phyloP scores from a whole-genome alignment of 495 filamentous ascomycete genomes.

The Physcia stellaris region DNA sequence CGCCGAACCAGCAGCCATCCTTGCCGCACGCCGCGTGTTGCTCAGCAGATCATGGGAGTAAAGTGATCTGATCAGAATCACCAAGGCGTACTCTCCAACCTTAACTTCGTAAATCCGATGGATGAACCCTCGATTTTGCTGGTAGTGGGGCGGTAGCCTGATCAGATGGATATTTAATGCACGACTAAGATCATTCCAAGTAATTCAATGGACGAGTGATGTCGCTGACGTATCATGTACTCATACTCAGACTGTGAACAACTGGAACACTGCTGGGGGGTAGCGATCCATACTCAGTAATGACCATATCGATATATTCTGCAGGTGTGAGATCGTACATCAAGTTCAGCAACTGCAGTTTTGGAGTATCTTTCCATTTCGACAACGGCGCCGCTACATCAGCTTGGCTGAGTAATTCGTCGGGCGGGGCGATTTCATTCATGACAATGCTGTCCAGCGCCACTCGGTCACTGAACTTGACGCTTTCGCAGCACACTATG shows the following conservation, averaged over 20 bases:
- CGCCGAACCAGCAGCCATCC: too few relatives aligned
- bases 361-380: slow-evolving; percentile 47
- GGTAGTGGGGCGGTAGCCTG: too few relatives aligned
- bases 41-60: too few relatives aligned
- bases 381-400: slow-evolving; percentile 30
- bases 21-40: too few relatives aligned
- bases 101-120: too few relatives aligned
- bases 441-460: slow-evolving; percentile 81
- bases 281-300: slow-evolving; percentile 81
- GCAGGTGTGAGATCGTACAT: slow-evolving; percentile 93
- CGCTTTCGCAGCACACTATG: slow-evolving; percentile 80
- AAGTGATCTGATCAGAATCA: too few relatives aligned
- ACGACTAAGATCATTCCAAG: too few relatives aligned
- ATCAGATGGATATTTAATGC: too few relatives aligned
- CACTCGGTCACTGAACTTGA: slow-evolving; percentile 90
- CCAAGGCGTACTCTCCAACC: too few relatives aligned
- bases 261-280: slow-evolving; percentile 72
- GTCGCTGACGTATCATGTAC: too few relatives aligned
- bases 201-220: too few relatives aligned
- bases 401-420: slow-evolving; percentile 39
- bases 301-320: slow-evolving; percentile 72
- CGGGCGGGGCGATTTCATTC: slow-evolving; percentile 72
- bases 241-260: slow-evolving; percentile 37
- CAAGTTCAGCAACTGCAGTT: slow-evolving; percentile 63
- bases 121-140: too few relatives aligned